These are phyloP conservation scores for Rachicladosporium sp. DNA, from an alignment of 2,329 filamentous ascomycete genomes.

Conservation along the genomic window DNA sequence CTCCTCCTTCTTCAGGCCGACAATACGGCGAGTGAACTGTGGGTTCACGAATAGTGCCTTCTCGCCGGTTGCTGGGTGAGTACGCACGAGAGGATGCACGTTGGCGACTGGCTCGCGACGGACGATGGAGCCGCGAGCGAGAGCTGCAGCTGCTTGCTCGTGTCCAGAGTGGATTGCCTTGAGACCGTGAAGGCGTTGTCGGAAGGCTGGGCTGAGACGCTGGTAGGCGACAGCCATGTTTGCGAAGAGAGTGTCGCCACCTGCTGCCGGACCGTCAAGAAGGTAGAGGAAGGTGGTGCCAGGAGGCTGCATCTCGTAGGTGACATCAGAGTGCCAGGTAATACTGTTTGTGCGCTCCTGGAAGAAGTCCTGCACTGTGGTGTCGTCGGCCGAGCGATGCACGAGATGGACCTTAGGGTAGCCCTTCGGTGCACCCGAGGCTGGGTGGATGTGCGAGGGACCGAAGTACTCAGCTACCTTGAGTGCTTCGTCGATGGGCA, in stretches of 20 bases:
- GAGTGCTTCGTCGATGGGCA: conserved; percentile 58
- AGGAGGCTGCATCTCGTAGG: conserved; percentile 77
- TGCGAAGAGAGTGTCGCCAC: conserved; percentile 75
- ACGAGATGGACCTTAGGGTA: conserved; percentile 68
- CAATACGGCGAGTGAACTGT: conserved; percentile 71
- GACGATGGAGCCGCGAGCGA: conserved; percentile 55
- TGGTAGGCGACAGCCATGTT: conserved; percentile 73
- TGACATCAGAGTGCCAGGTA: conserved; percentile 82
- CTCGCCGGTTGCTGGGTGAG: conserved; percentile 68
- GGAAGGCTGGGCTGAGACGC: conserved; percentile 66
- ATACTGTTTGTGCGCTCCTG: conserved; percentile 56
- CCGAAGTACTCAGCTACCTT: conserved; percentile 66
- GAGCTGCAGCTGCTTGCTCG: conserved; percentile 64
- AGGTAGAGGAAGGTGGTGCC: conserved; percentile 83
- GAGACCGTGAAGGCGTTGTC: conserved; percentile 67
- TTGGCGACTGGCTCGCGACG: conserved; percentile 63
- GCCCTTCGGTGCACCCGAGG: conserved; percentile 60
- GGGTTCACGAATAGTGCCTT: conserved; percentile 76
- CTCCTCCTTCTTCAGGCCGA: conserved; percentile 78
- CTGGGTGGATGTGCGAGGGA: conserved; percentile 69
- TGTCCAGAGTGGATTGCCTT: conserved; percentile 66
- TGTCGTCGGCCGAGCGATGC: conserved; percentile 57
- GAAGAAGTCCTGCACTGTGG: conserved; percentile 49
- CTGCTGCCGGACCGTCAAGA: conserved; percentile 66
- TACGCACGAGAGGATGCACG: conserved; percentile 66